Conservation (phyloP, 805 yeast genomes). For the Priceomyces haplophilus region DNA sequence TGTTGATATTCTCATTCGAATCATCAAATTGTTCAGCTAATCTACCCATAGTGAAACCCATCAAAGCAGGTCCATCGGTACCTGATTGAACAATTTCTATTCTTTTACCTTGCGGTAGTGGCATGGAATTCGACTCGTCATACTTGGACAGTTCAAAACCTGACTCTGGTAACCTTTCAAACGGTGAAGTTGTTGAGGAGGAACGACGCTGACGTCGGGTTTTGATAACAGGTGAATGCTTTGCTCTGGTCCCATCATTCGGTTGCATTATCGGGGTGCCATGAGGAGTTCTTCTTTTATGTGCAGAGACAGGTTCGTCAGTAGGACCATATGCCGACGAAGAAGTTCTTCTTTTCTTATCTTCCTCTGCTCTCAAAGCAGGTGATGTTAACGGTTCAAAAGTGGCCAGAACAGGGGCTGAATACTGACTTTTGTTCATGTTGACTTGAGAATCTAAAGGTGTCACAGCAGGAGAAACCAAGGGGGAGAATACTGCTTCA, state of each 20-base stretch:
- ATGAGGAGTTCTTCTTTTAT: slow-evolving; percentile 43
- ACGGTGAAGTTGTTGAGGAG: slow-evolving; percentile 7
- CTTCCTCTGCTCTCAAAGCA: slow-evolving; percentile 49
- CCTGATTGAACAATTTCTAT: slow-evolving; percentile 17
- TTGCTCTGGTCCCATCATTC: slow-evolving; percentile 14
- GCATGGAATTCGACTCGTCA: slow-evolving; percentile 27
- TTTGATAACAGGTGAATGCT: slow-evolving; percentile 38
- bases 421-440: slow-evolving; percentile 14
- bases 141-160: slow-evolving; percentile 11
- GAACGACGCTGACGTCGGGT: slow-evolving; percentile 17
- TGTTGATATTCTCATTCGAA: slow-evolving; percentile 2
- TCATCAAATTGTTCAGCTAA: slow-evolving; percentile 32
- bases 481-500: slow-evolving; percentile 68
- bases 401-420: slow-evolving; percentile 25
- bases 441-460: slow-evolving; percentile 47
- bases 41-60: slow-evolving; percentile 47
- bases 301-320: slow-evolving; percentile 18
- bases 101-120: slow-evolving; percentile 37
- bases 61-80: slow-evolving; percentile 30
- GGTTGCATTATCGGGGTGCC: slow-evolving; percentile 40
- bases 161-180: slow-evolving; percentile 32
- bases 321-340: slow-evolving; percentile 29
- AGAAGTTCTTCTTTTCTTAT: slow-evolving; percentile 30
- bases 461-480: slow-evolving; percentile 73
- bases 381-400: slow-evolving; percentile 65